These are phyloP conservation scores for Globisporangium cylindrosporum DNA, from an alignment of 352 stramenopile genomes.

Conservation along the genomic window DNA sequence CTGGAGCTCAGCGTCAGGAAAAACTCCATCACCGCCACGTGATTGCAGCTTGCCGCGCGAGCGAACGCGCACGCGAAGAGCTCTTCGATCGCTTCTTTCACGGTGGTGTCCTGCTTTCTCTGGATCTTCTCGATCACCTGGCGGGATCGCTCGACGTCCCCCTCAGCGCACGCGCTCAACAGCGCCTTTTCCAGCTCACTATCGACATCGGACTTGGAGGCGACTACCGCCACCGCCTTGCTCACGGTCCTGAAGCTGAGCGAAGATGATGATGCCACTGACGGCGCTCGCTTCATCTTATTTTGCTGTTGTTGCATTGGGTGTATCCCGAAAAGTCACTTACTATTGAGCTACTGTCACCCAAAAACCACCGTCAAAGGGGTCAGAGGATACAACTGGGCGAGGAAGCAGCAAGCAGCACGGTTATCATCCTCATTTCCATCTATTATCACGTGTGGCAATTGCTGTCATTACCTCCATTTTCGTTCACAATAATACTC, in stretches of 20 bases:
- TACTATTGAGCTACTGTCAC: neutral
- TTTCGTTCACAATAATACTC: neutral
- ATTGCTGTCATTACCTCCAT: neutral
- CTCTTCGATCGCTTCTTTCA: slow-evolving; percentile 16
- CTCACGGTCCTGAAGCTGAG: slow-evolving; percentile 1
- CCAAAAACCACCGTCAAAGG: neutral
- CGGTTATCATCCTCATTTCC: neutral
- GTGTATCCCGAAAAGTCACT: slow-evolving; percentile 1
- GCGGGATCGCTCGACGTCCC: slow-evolving; percentile 12
- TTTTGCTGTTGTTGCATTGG: neutral
- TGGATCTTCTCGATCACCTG: slow-evolving; percentile 8
- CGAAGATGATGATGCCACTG: neutral
- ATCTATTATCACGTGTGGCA: neutral
- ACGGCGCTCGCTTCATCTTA: neutral
- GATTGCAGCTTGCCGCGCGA: slow-evolving; percentile 13
- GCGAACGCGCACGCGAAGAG: slow-evolving; percentile 23
- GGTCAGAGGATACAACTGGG: neutral
- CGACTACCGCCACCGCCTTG: neutral
- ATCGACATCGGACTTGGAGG: neutral
- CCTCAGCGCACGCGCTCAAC: slow-evolving; percentile 1
- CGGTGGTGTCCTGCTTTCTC: neutral
- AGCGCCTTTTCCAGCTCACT: slow-evolving; percentile 11
- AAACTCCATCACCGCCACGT: slow-evolving; percentile 13
- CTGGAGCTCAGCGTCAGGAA: slow-evolving; percentile 6
- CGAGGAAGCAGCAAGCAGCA: neutral